Percentiles rank a stretch among this genome's conserved stretches.
Evolutionary conservation across 2,329 filamentous ascomycete species (phyloP).

Genomic region (Cladosporium halotolerans): DNA sequence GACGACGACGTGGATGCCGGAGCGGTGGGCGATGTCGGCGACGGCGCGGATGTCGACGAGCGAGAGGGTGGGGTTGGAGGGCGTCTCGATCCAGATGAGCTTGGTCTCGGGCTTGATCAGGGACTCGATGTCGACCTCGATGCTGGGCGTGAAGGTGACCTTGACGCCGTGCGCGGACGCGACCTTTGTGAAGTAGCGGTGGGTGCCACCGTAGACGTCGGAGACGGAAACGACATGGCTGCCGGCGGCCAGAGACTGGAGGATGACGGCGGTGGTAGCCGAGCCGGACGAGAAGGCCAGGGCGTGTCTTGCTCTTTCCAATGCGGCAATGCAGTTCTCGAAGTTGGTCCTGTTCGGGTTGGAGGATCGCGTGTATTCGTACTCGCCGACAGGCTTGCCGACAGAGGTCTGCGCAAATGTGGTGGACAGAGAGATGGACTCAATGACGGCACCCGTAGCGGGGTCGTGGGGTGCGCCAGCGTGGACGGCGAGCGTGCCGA

Average conservation of each 20-base stretch:
- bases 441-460: conserved; percentile 88
- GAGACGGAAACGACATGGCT: conserved; percentile 95
- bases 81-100: conserved; percentile 94
- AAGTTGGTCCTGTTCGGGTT: conserved; percentile 97
- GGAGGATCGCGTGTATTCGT: conserved; percentile 88
- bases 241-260: conserved; percentile 84
- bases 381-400: conserved; percentile 77
- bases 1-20: conserved; percentile 91
- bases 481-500: conserved; percentile 92
- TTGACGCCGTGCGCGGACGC: conserved; percentile 88
- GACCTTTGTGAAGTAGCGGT: conserved; percentile 98
- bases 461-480: conserved; percentile 88
- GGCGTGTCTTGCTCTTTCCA: conserved; percentile 88
- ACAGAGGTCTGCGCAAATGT: conserved; percentile 90
- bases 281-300: conserved; percentile 92
- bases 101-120: conserved; percentile 87
- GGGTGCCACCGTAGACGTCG: conserved; percentile 95
- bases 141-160: conserved; percentile 88
- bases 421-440: conserved; percentile 90
- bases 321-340: conserved; percentile 79
- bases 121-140: conserved; percentile 78
- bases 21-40: conserved; percentile 72
- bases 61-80: conserved; percentile 87
- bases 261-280: conserved; percentile 84
- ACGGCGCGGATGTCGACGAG: conserved; percentile 90